A percentile compares a stretch with the other conserved stretches of the same genome.
Conservation (phyloP, 2,329 filamentous ascomycete genomes). For the Aspergillus sp. region DNA sequence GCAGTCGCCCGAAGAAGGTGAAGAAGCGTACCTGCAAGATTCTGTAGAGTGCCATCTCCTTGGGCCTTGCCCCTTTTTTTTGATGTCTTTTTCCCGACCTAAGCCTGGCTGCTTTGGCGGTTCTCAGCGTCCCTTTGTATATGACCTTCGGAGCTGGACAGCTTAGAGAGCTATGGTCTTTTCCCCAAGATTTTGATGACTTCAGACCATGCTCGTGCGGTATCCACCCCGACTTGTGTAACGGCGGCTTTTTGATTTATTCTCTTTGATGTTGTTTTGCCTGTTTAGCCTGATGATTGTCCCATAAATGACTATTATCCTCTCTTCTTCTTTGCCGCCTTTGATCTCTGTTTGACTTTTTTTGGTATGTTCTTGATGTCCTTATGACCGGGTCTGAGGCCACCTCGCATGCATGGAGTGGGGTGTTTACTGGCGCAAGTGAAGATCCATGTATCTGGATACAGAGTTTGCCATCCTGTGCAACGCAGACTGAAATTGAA, state of each 20-base stretch:
- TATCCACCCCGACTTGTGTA: constrained; percentile 9
- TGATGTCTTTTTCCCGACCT: constrained; percentile 11
- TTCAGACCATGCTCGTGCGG: not conserved
- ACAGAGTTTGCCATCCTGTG: constrained; percentile 8
- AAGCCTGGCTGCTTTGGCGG: constrained; percentile 37
- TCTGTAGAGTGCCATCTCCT: constrained; percentile 53
- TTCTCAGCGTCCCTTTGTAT: constrained; percentile 18
- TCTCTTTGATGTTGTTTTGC: constrained; percentile 19
- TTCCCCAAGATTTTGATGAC: constrained; percentile 9
- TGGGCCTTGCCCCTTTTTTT: constrained; percentile 10
- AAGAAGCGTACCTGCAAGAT: constrained; percentile 83
- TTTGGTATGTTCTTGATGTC: constrained; percentile 22
- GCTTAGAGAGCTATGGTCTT: constrained; percentile 1
- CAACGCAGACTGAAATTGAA: not conserved
- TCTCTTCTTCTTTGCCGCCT: constrained; percentile 13
- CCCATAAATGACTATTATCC: constrained; percentile 9
- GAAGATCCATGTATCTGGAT: constrained; percentile 20
- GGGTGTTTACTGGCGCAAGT: constrained; percentile 36
- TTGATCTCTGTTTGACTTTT: constrained; percentile 5
- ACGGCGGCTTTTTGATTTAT: constrained; percentile 23
- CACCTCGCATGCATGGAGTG: constrained; percentile 36
- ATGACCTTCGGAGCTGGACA: constrained; percentile 16
- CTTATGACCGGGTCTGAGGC: constrained; percentile 29
- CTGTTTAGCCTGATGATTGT: constrained; percentile 14
- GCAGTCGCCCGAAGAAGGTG: constrained; percentile 58